A percentile compares a stretch with the other conserved stretches of the same genome.
phyloP scores from a whole-genome alignment of 306 rosid genomes.

The Vigna mungo region DNA sequence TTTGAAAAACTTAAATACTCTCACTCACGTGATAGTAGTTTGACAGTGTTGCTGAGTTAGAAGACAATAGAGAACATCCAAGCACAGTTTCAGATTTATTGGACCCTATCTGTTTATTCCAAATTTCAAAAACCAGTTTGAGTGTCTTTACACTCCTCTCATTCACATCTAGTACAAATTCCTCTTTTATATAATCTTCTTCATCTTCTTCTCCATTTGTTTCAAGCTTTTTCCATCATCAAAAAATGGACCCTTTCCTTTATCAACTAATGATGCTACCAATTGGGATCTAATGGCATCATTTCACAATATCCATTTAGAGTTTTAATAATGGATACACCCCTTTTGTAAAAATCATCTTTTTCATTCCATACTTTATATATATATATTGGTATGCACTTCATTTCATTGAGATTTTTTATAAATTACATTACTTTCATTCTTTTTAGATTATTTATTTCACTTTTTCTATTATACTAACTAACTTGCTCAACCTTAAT shows the following conservation, averaged over 20 bases:
- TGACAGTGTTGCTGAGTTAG: constrained; percentile 47
- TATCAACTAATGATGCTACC: constrained; percentile 36
- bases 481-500: too few relatives aligned
- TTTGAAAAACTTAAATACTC: constrained; percentile 38
- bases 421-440: too few relatives aligned
- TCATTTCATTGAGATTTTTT: neutral
- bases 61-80: constrained; percentile 47
- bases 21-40: constrained; percentile 47
- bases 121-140: constrained; percentile 37
- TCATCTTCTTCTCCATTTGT: neutral
- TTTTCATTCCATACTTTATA: neutral
- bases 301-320: constrained; percentile 37
- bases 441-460: too few relatives aligned
- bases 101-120: constrained; percentile 62
- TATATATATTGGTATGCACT: too few relatives aligned
- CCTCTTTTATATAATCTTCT: neutral
- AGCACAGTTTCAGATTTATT: constrained; percentile 38
- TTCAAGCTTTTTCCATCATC: constrained; percentile 10
- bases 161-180: constrained; percentile 21
- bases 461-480: too few relatives aligned
- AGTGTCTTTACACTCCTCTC: constrained; percentile 36
- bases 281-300: constrained; percentile 44
- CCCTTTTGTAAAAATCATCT: neutral
- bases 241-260: constrained; percentile 22
- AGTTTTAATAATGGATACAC: neutral